Percentiles rank a stretch among this genome's conserved stretches.
Conservation (phyloP, 139 green algal species). For the Chlamydomonas applanata region DNA sequence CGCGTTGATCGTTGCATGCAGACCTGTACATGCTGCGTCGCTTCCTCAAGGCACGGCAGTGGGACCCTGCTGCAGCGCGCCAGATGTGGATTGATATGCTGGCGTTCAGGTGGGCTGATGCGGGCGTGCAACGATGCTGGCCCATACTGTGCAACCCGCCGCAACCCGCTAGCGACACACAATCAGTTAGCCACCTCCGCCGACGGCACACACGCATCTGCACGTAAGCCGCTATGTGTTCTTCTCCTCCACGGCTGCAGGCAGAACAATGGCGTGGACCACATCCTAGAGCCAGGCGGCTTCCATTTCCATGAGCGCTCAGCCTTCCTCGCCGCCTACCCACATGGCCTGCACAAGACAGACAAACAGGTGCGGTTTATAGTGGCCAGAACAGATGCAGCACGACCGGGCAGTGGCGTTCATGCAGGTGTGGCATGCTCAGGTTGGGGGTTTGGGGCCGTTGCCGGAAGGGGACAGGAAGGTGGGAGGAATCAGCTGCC, state of each 20-base stretch:
- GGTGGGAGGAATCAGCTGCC: constrained; percentile 1
- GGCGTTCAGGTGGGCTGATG: constrained; percentile 48
- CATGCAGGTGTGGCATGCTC: too few species aligned
- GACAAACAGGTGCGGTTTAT: constrained; percentile 49
- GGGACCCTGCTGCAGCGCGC: constrained; percentile 38
- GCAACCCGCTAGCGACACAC: neutral
- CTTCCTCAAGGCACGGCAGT: constrained; percentile 60
- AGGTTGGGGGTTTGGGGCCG: too few species aligned
- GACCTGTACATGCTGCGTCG: constrained; percentile 50
- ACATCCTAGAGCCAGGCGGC: constrained; percentile 55
- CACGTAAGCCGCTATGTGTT: too few species aligned
- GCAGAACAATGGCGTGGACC: constrained; percentile 61
- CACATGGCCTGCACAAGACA: constrained; percentile 54
- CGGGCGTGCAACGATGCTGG: too few species aligned
- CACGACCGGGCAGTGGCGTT: too few species aligned
- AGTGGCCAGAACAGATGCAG: too few species aligned
- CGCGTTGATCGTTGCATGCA: constrained; percentile 10
- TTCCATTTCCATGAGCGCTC: constrained; percentile 85
- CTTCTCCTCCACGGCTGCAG: neutral
- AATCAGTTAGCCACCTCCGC: too few species aligned
- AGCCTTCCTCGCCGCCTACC: constrained; percentile 81
- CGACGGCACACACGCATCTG: too few species aligned
- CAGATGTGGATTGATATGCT: constrained; percentile 57
- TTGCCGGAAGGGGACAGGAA: neutral
- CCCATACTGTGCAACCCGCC: constrained; percentile 16